Percentiles rank a stretch among this genome's conserved stretches.
These are phyloP conservation scores for Vitis riparia DNA, from an alignment of 164 flowering plant genomes.

Conservation along the genomic window DNA sequence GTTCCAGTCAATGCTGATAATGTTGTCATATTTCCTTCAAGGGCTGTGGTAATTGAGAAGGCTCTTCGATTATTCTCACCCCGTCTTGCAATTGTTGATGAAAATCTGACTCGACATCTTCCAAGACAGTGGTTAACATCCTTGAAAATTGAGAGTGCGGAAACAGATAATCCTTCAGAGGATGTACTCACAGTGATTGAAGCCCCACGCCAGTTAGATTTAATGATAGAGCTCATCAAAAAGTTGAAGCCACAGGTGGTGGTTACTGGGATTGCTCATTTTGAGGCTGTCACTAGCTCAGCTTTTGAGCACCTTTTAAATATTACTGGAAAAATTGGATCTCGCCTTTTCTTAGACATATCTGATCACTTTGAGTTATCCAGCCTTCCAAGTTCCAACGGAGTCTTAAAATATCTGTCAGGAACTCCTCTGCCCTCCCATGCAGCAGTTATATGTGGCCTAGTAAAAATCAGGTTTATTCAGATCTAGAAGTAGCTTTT, in stretches of 20 bases:
- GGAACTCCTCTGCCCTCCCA: constrained; percentile 79
- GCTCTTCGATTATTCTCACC: constrained; percentile 88
- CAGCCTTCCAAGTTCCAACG: constrained; percentile 89
- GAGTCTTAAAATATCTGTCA: constrained; percentile 87
- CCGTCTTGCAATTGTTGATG: constrained; percentile 93
- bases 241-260: constrained; percentile 93
- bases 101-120: constrained; percentile 76
- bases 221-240: constrained; percentile 87
- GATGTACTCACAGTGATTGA: constrained; percentile 80
- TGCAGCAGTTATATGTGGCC: constrained; percentile 88
- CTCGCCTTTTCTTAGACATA: constrained; percentile 87
- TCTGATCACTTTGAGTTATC: constrained; percentile 95
- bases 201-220: constrained; percentile 95
- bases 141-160: constrained; percentile 54
- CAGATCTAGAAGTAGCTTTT: constrained; percentile 96
- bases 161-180: constrained; percentile 30
- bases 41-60: constrained; percentile 88
- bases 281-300: constrained; percentile 91
- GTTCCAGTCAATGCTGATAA: constrained; percentile 74
- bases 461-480: constrained; percentile 91
- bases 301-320: constrained; percentile 85
- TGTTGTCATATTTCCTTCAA: constrained; percentile 92
- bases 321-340: constrained; percentile 72
- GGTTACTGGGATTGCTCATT: constrained; percentile 86
- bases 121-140: constrained; percentile 90